Evolutionary conservation across 2,329 filamentous ascomycete species (phyloP), one percentile per base, ranked within the genome.

Genomic region (Metarhizium guizhouense): DNA sequence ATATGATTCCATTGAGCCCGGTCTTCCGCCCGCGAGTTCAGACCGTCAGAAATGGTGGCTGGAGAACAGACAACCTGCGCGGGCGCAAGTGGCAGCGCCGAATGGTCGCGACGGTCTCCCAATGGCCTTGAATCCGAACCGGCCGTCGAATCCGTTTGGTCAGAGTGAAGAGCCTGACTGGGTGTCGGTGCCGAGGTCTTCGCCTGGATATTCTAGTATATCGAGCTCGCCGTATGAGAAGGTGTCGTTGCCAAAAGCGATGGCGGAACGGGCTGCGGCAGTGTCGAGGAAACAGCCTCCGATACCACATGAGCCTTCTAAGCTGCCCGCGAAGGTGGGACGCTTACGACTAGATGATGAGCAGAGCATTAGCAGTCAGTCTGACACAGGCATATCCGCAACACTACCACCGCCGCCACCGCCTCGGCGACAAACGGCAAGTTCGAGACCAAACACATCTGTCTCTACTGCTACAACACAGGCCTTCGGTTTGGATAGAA

Each of bases 1-100:
- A 1, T 92, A 94, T 67, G 87, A 94, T 58, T 83, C 89, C 16
- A 86, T 95, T 58, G 87, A 93, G 65, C 87, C 90, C 6, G 90
- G 89, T 1, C 76, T 88, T 13, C 84, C 84, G 3, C 80, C 83
- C 34, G 83, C 84, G 13, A 87, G 83, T 65, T 86, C 84, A 16
- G 83, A 86, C 63, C 76, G 77, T n/a, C 79, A 84, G 59, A 85
- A 85, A 67, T 87, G 84, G 84, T 87, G 84, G 84, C 72, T 86
- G 30, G 80, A 87, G 54, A 83, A 85, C 63, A 84, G 85, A 54
- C 82, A 88, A 61, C 86, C 89, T 54, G 91, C 88, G 13, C 85
- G 86, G 60, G 91, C 90, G 6, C 79, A 80, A 16, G 74, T 95
- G 42, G 76, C 79, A 57, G 83, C 88, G 8, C 88, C 90, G 1